Base-by-base conservation (phyloP, 2,329 filamentous ascomycete genomes). In the Beauveria scarabaeidicola region DNA sequence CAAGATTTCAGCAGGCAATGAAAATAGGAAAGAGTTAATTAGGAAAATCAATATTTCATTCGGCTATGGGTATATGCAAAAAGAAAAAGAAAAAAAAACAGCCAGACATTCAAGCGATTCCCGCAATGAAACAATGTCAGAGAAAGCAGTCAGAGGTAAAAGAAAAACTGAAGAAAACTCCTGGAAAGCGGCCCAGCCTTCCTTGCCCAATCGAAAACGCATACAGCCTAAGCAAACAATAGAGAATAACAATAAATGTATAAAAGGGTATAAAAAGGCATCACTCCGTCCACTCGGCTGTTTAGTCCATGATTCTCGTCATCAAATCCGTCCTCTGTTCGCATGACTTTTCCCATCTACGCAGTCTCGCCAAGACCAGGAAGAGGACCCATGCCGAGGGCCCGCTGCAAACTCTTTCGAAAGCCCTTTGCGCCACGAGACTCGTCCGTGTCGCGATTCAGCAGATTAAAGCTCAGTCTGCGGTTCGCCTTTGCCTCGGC, bases 401-500 rank as follows among this genome's bases (percentile, higher is more conserved):
- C 78, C 63, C 72, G 73, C 61, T 79, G 77, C 61, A 81, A 63
- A 63, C 78, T 80, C 61, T 73, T 72, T 58, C 78, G 69, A 46
- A 80, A 74, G 1, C 73, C 73, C 63, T 77, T 77, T 2, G 71
- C 71, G 1, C 68, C 60, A 4, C 69, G 66, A 5, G 65, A 62
- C 21, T 72, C 69, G 29, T 58, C 55, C n/a, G 51, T 72, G 9
- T 74, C 71, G n/a, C 77, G 70, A 3, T 75, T 75, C 3, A 80
- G 68, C 3, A 81, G 69, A 3, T 77, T 77, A 47, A 81, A 74
- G 61, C 78, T 81, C 72, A 80, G 70, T 48, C 78, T 74, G 27
- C 78, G 72, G 21, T 69, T 65, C 3, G 69, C 66, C 36, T 68
- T 74, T 57, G 67, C 63, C 19, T 63, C 47, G 7, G 65, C 68